Evolutionary conservation across 1,284 basidiomycete genomes (phyloP).

Genomic region (Cutaneotrichosporon sp.): DNA sequence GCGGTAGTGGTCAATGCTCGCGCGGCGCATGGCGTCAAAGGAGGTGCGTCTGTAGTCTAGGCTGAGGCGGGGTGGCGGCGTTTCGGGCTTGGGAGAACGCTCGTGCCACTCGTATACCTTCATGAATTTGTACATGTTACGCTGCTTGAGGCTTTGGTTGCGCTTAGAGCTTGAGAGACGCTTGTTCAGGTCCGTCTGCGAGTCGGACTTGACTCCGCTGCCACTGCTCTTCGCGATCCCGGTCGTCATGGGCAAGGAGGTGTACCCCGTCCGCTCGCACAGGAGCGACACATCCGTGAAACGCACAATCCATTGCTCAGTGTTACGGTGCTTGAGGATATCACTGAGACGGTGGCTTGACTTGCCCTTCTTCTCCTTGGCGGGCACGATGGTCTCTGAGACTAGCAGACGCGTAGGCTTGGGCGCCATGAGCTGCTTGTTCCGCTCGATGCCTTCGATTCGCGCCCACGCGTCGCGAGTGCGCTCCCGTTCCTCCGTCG

Average conservation of each 20-base stretch:
- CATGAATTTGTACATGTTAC: slow-evolving; percentile 73
- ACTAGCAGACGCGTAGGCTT: slow-evolving; percentile 82
- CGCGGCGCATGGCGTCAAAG: neutral
- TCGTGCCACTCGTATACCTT: slow-evolving; percentile 77
- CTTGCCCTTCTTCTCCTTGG: slow-evolving; percentile 34
- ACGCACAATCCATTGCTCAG: slow-evolving; percentile 85
- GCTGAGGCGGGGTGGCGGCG: neutral
- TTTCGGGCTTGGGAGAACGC: slow-evolving; percentile 3
- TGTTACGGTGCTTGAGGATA: slow-evolving; percentile 50
- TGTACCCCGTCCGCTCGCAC: slow-evolving; percentile 84
- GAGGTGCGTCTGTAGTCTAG: slow-evolving; percentile 2
- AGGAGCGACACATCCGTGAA: slow-evolving; percentile 94
- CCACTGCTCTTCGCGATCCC: slow-evolving; percentile 57
- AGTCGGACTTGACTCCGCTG: slow-evolving; percentile 52
- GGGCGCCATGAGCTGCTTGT: slow-evolving; percentile 66
- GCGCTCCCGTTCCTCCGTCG: slow-evolving; percentile 89
- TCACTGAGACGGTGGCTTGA: slow-evolving; percentile 81
- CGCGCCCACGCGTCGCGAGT: slow-evolving; percentile 90
- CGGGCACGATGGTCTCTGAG: slow-evolving; percentile 57
- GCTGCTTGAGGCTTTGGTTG: slow-evolving; percentile 66
- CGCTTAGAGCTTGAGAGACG: slow-evolving; percentile 44
- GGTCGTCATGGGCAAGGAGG: slow-evolving; percentile 69
- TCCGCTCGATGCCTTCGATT: slow-evolving; percentile 87
- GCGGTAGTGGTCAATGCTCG: slow-evolving; percentile 3
- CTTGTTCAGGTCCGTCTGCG: slow-evolving; percentile 65